Evolutionary conservation across 2,329 filamentous ascomycete species (phyloP).

Genomic region (Penicillium freii): DNA sequence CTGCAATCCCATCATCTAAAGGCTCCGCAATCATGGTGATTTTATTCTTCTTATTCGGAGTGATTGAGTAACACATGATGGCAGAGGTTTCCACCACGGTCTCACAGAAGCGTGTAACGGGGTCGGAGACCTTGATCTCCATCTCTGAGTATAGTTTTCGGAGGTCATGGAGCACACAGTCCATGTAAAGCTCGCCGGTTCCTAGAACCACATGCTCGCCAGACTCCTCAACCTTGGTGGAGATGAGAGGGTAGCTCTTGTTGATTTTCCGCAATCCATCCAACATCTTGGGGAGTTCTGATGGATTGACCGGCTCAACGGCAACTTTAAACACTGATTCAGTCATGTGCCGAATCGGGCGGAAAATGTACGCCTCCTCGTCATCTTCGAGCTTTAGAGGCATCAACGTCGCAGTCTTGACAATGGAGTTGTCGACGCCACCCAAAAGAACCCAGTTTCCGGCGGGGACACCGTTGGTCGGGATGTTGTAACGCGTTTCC

Average conservation of each 20-base stretch:
- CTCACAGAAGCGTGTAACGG: slow-evolving; percentile 95
- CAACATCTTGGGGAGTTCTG: slow-evolving; percentile 96
- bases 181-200: slow-evolving; percentile 99
- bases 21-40: slow-evolving; percentile 98
- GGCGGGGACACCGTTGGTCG: slow-evolving; percentile 86
- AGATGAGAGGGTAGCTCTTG: slow-evolving; percentile 94
- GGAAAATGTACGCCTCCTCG: slow-evolving; percentile 94
- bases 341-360: slow-evolving; percentile 88
- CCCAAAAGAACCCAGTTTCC: slow-evolving; percentile 91
- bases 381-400: slow-evolving; percentile 76
- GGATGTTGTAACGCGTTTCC: slow-evolving; percentile 89
- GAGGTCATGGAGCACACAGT: slow-evolving; percentile 94
- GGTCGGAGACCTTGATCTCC: slow-evolving; percentile 98
- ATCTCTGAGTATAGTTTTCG: slow-evolving; percentile 94
- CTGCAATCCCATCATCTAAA: slow-evolving; percentile 87
- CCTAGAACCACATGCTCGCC: slow-evolving; percentile 94
- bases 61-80: slow-evolving; percentile 96
- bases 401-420: slow-evolving; percentile 92
- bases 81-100: slow-evolving; percentile 96
- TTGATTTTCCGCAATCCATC: slow-evolving; percentile 95
- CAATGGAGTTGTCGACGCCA: slow-evolving; percentile 95
- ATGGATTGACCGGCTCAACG: slow-evolving; percentile 96
- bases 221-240: slow-evolving; percentile 96
- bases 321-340: slow-evolving; percentile 97
- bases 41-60: slow-evolving; percentile 99